Conservation (phyloP, 495 filamentous ascomycete genomes). For the Sabuloglossum arenarium region DNA sequence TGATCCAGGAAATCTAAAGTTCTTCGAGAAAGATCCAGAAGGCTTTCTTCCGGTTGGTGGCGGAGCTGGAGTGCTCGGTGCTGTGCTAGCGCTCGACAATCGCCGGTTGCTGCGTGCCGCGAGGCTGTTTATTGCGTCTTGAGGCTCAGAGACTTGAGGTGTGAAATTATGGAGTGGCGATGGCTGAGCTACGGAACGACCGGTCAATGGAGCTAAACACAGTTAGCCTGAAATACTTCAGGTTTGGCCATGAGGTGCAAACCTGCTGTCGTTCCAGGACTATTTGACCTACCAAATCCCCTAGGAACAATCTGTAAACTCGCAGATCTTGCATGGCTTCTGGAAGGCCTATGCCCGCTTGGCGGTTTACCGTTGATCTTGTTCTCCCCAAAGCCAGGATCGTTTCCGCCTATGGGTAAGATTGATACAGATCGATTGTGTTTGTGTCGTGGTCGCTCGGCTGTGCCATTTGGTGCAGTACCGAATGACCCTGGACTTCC, state of each 20-base stretch:
- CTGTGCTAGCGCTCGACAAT: not conserved
- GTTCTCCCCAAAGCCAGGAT: constrained; percentile 19
- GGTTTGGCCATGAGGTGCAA: constrained; percentile 3
- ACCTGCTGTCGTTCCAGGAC: constrained; percentile 19
- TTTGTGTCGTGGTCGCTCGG: constrained; percentile 18
- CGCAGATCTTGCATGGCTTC: constrained; percentile 58
- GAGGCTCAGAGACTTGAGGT: not conserved
- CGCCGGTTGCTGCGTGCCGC: constrained; percentile 11
- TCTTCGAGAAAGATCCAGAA: constrained; percentile 24
- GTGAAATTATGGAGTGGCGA: not conserved
- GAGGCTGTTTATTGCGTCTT: constrained; percentile 11
- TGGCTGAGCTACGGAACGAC: not conserved
- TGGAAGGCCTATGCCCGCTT: constrained; percentile 25
- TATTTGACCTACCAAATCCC: constrained; percentile 22
- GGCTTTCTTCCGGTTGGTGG: constrained; percentile 15
- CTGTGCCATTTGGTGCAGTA: constrained; percentile 1
- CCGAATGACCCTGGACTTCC: constrained; percentile 6
- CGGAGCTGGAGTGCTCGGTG: constrained; percentile 20
- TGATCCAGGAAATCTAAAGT: constrained; percentile 45
- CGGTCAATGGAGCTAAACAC: not conserved
- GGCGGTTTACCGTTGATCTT: constrained; percentile 11
- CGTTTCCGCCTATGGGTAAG: constrained; percentile 62
- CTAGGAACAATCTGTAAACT: constrained; percentile 61
- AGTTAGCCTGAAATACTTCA: not conserved
- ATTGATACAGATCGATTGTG: constrained; percentile 84